Conservation (phyloP, 176 grass and related monocot genomes). For the Saccharum spontaneum region DNA sequence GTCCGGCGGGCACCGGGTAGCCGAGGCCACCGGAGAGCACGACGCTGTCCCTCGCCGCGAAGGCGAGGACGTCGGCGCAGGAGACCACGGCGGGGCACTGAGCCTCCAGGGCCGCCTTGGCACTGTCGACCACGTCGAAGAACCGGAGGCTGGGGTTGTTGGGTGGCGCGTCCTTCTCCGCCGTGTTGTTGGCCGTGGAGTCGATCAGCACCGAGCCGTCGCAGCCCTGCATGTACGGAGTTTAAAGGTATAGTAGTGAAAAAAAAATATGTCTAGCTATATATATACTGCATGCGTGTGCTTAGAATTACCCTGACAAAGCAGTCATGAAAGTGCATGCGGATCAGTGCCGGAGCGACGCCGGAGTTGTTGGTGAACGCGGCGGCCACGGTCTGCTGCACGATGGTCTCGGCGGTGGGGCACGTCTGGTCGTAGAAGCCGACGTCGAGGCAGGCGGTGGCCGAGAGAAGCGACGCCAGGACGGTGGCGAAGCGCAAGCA, state of each 20-base stretch:
- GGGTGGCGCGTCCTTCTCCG: constrained; percentile 46
- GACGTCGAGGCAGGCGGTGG: constrained; percentile 26
- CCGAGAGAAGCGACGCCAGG: neutral
- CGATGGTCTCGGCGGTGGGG: constrained; percentile 45
- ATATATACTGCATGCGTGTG: neutral
- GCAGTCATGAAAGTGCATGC: constrained; percentile 88
- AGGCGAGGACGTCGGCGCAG: constrained; percentile 75
- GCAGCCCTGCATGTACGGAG: constrained; percentile 37
- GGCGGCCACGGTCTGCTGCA: constrained; percentile 36
- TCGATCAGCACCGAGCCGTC: constrained; percentile 61
- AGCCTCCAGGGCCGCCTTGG: constrained; percentile 51
- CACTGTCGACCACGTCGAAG: constrained; percentile 48
- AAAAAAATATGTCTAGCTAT: neutral
- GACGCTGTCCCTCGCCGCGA: constrained; percentile 57
- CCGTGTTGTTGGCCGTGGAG: constrained; percentile 30
- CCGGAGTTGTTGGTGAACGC: constrained; percentile 55
- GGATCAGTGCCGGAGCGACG: constrained; percentile 55
- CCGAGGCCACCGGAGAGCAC: constrained; percentile 23
- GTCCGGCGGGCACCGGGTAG: constrained; percentile 47
- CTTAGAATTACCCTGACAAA: constrained; percentile 60
- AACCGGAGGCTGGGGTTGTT: constrained; percentile 60
- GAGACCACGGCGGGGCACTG: constrained; percentile 52
- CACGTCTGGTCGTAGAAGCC: constrained; percentile 63
- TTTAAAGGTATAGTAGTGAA: neutral
- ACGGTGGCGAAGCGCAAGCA: neutral